Evolutionary conservation across 2,329 filamentous ascomycete species (phyloP).

Genomic region (Ophiobolus disseminans): DNA sequence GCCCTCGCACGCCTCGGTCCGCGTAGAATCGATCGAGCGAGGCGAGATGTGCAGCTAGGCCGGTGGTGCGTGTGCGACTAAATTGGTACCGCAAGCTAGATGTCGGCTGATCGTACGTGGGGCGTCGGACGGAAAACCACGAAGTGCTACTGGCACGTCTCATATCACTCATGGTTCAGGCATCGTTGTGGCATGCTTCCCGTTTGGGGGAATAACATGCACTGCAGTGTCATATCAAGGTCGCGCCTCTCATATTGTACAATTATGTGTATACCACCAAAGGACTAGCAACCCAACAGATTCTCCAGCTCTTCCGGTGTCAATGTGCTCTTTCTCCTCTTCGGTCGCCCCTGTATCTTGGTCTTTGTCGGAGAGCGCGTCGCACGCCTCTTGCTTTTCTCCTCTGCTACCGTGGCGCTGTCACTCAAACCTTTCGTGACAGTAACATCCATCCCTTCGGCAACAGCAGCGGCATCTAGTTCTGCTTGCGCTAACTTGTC

Average conservation of each 20-base stretch:
- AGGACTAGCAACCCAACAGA: slow-evolving; percentile 39
- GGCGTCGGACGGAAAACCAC: background rate
- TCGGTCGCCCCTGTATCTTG: slow-evolving; percentile 63
- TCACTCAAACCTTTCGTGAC: slow-evolving; percentile 17
- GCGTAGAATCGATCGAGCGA: too few relatives aligned
- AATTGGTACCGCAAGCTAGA: too few relatives aligned
- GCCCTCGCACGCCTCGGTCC: too few relatives aligned
- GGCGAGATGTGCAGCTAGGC: too few relatives aligned
- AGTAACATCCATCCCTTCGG: slow-evolving; percentile 21
- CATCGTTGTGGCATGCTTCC: too few relatives aligned
- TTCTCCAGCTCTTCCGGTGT: slow-evolving; percentile 75
- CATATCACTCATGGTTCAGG: background rate
- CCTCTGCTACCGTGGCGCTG: slow-evolving; percentile 28
- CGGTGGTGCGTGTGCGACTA: too few relatives aligned
- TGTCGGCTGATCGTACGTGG: too few relatives aligned
- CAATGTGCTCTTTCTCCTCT: slow-evolving; percentile 74
- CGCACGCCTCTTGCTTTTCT: slow-evolving; percentile 30
- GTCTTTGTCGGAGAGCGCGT: slow-evolving; percentile 50
- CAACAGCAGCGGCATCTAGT: slow-evolving; percentile 52
- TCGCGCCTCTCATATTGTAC: background rate
- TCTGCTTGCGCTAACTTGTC: slow-evolving; percentile 54
- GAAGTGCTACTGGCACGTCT: background rate
- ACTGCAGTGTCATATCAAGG: background rate
- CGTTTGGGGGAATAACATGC: too few relatives aligned
- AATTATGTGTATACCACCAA: background rate